Conservation (phyloP, 1,284 basidiomycete genomes). For the Cutaneotrichosporon mucoides region DNA sequence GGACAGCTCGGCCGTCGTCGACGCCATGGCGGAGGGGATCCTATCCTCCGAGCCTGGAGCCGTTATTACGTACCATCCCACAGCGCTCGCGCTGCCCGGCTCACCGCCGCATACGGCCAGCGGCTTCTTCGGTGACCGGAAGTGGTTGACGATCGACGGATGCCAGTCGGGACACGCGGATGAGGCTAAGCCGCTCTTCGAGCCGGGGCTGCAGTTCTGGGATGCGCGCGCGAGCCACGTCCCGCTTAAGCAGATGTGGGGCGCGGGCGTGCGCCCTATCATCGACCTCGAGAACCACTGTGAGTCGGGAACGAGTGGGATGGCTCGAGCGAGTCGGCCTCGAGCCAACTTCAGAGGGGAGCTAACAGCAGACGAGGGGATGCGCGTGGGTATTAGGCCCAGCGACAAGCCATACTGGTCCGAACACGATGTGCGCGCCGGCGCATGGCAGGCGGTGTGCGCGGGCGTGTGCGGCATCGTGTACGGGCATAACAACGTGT, state of each 20-base stretch:
- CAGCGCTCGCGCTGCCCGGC: not conserved
- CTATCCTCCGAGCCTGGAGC: conserved; percentile 5
- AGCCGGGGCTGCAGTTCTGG: conserved; percentile 7
- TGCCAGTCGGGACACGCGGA: conserved; percentile 19
- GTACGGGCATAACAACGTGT: conserved; percentile 24
- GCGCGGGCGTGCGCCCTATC: conserved; percentile 13
- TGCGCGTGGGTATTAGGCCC: not conserved
- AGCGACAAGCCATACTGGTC: conserved; percentile 10
- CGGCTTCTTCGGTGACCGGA: conserved; percentile 11
- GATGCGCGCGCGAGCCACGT: conserved; percentile 15
- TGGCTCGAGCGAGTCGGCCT: too few species aligned
- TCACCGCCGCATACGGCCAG: not conserved
- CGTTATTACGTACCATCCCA: conserved; percentile 19
- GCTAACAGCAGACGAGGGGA: not conserved
- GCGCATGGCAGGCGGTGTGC: conserved; percentile 21
- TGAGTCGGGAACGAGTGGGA: too few species aligned
- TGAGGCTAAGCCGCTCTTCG: not conserved
- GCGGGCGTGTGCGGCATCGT: conserved; percentile 18
- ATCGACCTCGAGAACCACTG: conserved; percentile 27
- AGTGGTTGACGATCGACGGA: conserved; percentile 19
- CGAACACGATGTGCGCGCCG: conserved; percentile 17
- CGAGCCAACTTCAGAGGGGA: too few species aligned
- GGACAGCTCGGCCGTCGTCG: conserved; percentile 7
- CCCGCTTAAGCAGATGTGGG: not conserved
- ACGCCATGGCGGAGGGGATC: conserved; percentile 15